A percentile compares a stretch with the other conserved stretches of the same genome.
phyloP scores from a whole-genome alignment of 805 yeast species.

The Myxozyma vanderwaltii region DNA sequence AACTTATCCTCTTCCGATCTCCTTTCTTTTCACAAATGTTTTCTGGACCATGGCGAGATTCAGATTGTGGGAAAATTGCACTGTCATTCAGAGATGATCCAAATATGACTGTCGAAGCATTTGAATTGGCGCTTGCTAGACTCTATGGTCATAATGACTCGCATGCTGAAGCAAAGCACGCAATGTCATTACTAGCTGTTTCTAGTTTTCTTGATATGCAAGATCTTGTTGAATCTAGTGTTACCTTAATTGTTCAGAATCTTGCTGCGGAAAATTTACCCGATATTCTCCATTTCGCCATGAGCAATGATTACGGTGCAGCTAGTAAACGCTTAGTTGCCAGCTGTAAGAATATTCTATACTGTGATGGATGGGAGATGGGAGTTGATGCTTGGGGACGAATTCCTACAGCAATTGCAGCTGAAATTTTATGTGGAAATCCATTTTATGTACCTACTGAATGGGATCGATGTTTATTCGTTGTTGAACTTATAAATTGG shows the following conservation, averaged over 20 bases:
- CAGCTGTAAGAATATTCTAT: slow-evolving; percentile 51
- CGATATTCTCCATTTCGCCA: slow-evolving; percentile 48
- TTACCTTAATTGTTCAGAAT: slow-evolving; percentile 45
- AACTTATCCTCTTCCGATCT: slow-evolving; percentile 50
- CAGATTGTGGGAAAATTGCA: slow-evolving; percentile 36
- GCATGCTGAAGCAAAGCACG: slow-evolving; percentile 43
- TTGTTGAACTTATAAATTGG: slow-evolving; percentile 31
- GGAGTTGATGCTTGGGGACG: slow-evolving; percentile 53
- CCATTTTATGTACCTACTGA: slow-evolving; percentile 57
- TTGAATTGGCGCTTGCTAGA: slow-evolving; percentile 52
- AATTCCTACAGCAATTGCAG: slow-evolving; percentile 49
- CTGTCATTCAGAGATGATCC: slow-evolving; percentile 46
- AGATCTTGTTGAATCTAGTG: slow-evolving; percentile 50
- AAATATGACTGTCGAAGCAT: slow-evolving; percentile 49
- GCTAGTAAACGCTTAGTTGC: slow-evolving; percentile 52
- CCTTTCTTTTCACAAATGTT: slow-evolving; percentile 53
- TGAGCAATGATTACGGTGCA: slow-evolving; percentile 49
- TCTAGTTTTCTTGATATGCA: slow-evolving; percentile 55
- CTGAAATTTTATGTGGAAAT: slow-evolving; percentile 52
- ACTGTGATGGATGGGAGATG: slow-evolving; percentile 54
- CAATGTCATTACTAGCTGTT: slow-evolving; percentile 51
- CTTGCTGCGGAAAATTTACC: slow-evolving; percentile 47
- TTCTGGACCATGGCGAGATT: slow-evolving; percentile 49
- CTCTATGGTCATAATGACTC: slow-evolving; percentile 50
- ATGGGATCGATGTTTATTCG: slow-evolving; percentile 57